A percentile compares a stretch with the other conserved stretches of the same genome.
Conservation (phyloP, 2,329 filamentous ascomycete species). For the Alternaria brassicicola region DNA sequence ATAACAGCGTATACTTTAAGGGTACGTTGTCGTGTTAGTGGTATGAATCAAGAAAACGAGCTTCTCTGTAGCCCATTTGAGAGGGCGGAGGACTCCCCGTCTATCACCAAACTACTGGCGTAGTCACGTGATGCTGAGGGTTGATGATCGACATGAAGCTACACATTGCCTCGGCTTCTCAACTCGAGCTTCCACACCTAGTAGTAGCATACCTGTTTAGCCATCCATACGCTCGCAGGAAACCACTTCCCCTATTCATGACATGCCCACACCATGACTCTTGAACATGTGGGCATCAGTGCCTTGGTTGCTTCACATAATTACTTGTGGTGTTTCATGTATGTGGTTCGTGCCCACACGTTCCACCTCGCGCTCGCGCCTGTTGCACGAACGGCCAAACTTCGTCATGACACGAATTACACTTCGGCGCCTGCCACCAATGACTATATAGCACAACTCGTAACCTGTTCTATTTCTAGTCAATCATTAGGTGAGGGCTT, state of each 20-base stretch:
- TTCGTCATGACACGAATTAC: conserved; percentile 24
- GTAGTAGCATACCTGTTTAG: background rate
- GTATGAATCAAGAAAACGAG: background rate
- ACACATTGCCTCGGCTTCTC: conserved; percentile 15
- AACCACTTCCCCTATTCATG: background rate
- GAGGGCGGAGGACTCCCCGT: background rate
- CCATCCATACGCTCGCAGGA: conserved; percentile 14
- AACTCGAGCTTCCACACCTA: background rate
- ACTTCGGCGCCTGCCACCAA: conserved; percentile 16
- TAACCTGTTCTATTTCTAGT: conserved; percentile 25
- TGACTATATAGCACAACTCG: conserved; percentile 8
- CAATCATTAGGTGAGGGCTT: conserved; percentile 13
- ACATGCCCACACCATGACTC: conserved; percentile 14
- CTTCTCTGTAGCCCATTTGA: background rate
- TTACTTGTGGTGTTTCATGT: conserved; percentile 21
- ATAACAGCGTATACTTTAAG: background rate
- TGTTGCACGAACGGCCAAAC: conserved; percentile 21
- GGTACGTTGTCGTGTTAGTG: background rate
- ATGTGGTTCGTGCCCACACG: conserved; percentile 16
- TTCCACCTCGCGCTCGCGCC: conserved; percentile 13
- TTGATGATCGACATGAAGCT: conserved; percentile 7
- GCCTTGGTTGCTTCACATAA: conserved; percentile 17
- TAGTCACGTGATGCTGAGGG: background rate
- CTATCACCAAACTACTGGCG: background rate
- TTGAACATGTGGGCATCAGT: background rate